Evolutionary conservation across 1,284 basidiomycete genomes (phyloP), one percentile per base, ranked within the genome.

Genomic region (Somion occarium): DNA sequence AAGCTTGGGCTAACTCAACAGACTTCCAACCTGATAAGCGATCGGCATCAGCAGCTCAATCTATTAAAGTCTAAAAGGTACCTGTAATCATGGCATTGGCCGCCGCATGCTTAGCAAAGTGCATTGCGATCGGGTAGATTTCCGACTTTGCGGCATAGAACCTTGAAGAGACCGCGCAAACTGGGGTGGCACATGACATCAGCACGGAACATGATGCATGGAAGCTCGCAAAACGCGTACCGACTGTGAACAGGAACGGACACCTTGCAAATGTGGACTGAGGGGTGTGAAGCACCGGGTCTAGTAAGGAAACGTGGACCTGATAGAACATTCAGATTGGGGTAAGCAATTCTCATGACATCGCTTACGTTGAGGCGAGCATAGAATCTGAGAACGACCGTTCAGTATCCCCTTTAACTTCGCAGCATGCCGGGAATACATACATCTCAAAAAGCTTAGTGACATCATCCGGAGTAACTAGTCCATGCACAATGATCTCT

Each of bases 91-190:
- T 73, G 5, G 86, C 84, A 54, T 83, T 87, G 1, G 88, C 86
- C 1, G 87, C 88, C 0, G 88, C 84, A 53, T 85, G 83, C 61
- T 88, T 89, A 1, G 89, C 88, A 55, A 91, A 91, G 64, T 91
- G 88, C 89, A 91, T 91, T 7, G 88, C 88, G 56, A 90, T 84
- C 2, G 86, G 85, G 60, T 91, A 90, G 46, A 90, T 84, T 62
- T 88, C 84, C 0, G 85, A 84, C 60, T 88, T 90, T 45, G 83
- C 82, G 3, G 73, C 61, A 62, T 88, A 87, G 61, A 87, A 89
- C 20, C 88, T 73, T 0, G 86, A 88, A 0, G 88, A 80, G 49
- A 90, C 80, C 11, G 88, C 88, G 55, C 88, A 90, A 41, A 91
- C 87, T 89, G 48, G 22, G 11, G n/a, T 25, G 24, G 41, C 39